phyloP scores from a whole-genome alignment of 208 protist genomes.

The Spongospora subterranea region DNA sequence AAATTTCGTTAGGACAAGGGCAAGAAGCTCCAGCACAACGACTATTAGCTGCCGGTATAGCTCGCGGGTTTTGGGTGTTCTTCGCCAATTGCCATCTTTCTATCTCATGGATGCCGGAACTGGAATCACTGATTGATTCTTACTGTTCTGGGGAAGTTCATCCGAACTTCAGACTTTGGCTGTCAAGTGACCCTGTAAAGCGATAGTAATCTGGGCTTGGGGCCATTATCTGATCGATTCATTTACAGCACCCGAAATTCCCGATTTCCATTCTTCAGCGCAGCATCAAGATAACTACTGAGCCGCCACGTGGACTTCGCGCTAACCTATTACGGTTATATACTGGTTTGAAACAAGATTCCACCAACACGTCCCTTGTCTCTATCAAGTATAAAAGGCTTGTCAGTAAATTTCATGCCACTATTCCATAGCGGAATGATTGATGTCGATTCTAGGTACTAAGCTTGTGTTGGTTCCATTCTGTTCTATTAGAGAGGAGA shows the following conservation, averaged over 20 bases:
- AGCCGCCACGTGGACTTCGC: constrained; percentile 95
- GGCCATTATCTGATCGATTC: not conserved
- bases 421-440: too few species aligned
- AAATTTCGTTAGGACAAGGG: constrained; percentile 93
- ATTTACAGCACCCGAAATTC: constrained; percentile 83
- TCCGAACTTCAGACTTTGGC: constrained; percentile 96
- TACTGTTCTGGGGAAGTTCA: constrained; percentile 81
- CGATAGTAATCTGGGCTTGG: not conserved
- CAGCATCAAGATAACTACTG: constrained; percentile 97
- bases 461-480: constrained; percentile 95
- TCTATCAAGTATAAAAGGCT: constrained; percentile 90
- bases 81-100: constrained; percentile 97
- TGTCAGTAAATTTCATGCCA: too few species aligned
- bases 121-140: constrained; percentile 95
- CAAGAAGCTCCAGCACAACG: constrained; percentile 85
- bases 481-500: constrained; percentile 92
- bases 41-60: constrained; percentile 87
- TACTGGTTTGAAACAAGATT: constrained; percentile 85
- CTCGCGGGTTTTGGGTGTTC: constrained; percentile 95
- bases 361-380: constrained; percentile 74
- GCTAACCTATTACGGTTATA: constrained; percentile 95
- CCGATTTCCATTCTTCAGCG: constrained; percentile 89
- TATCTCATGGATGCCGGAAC: constrained; percentile 91
- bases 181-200: constrained; percentile 89
- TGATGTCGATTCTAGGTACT: constrained; percentile 77